phyloP scores from a whole-genome alignment of 352 stramenopile genomes.

The Phytophthora hybrid region DNA sequence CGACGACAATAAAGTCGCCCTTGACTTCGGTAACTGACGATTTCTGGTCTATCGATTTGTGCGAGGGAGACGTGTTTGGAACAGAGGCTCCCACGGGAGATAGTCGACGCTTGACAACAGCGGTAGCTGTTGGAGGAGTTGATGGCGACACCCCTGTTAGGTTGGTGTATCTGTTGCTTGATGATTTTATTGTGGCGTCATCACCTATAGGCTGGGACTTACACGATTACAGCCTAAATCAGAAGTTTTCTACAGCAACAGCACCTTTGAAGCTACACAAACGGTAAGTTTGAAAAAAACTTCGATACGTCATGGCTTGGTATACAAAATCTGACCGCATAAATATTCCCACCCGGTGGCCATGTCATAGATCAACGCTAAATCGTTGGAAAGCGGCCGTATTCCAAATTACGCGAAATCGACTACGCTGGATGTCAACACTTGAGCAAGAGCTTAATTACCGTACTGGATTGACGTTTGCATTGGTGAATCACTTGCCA shows the following conservation, averaged over 20 bases:
- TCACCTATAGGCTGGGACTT: constrained; percentile 9
- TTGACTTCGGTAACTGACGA: constrained; percentile 1
- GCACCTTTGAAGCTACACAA: background rate
- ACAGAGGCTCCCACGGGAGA: constrained; percentile 42
- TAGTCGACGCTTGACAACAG: constrained; percentile 29
- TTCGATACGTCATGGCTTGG: background rate
- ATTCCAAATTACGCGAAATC: constrained; percentile 51
- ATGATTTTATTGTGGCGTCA: constrained; percentile 18
- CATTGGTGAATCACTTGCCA: constrained; percentile 38
- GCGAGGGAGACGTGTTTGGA: constrained; percentile 53
- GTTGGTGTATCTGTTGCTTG: constrained; percentile 38
- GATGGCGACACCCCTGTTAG: constrained; percentile 11
- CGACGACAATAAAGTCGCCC: background rate
- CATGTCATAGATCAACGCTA: constrained; percentile 8
- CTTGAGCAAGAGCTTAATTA: constrained; percentile 34
- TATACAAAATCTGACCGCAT: background rate
- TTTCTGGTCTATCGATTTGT: constrained; percentile 38
- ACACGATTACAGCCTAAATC: background rate
- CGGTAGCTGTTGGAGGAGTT: constrained; percentile 15
- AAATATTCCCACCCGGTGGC: background rate
- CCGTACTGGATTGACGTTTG: constrained; percentile 50
- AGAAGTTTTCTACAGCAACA: background rate
- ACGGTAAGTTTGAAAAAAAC: background rate
- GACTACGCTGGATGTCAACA: constrained; percentile 45
- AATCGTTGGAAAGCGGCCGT: constrained; percentile 32